Percentiles rank a stretch among this genome's conserved stretches.
These are phyloP conservation scores for Termitomyces sp. DNA, from an alignment of 1,284 basidiomycete species.

Conservation along the genomic window DNA sequence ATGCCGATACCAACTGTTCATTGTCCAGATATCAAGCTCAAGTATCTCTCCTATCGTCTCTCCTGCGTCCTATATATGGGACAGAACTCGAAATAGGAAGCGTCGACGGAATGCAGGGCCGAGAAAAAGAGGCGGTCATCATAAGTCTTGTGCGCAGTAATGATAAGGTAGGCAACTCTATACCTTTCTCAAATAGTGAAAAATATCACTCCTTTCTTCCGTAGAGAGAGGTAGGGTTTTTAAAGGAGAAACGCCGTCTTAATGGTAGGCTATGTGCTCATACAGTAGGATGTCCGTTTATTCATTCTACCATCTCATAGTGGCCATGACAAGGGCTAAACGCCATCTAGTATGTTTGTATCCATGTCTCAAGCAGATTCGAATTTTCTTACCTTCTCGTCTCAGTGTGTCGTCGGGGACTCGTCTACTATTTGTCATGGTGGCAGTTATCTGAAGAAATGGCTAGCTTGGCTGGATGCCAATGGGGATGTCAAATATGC, in stretches of 20 bases:
- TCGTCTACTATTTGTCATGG: slow-evolving; percentile 85
- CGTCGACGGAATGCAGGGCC: slow-evolving; percentile 91
- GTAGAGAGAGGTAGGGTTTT: slow-evolving; percentile 85
- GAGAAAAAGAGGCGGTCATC: slow-evolving; percentile 87
- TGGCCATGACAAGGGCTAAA: slow-evolving; percentile 92
- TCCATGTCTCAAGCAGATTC: not conserved
- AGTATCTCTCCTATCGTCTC: slow-evolving; percentile 71
- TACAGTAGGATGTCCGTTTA: not conserved
- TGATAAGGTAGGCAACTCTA: slow-evolving; percentile 48
- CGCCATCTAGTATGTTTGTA: slow-evolving; percentile 69
- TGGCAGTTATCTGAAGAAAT: slow-evolving; percentile 76
- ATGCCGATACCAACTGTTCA: not conserved
- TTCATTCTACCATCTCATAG: slow-evolving; percentile 29
- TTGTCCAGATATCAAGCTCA: slow-evolving; percentile 79
- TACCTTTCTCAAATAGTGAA: not conserved
- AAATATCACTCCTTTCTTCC: slow-evolving; percentile 6
- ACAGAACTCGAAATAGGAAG: slow-evolving; percentile 82
- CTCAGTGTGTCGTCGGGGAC: slow-evolving; percentile 85
- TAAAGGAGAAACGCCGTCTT: slow-evolving; percentile 84
- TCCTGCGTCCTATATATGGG: slow-evolving; percentile 66
- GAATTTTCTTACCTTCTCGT: not conserved
- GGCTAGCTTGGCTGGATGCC: slow-evolving; percentile 87
- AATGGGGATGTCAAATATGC: slow-evolving; percentile 88
- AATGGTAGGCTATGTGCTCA: slow-evolving; percentile 55
- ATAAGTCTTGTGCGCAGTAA: slow-evolving; percentile 89